Percentiles rank a stretch among this genome's conserved stretches.
These are phyloP conservation scores for Colletotrichum falcatum DNA, from an alignment of 2,329 filamentous ascomycete genomes.

Conservation along the genomic window DNA sequence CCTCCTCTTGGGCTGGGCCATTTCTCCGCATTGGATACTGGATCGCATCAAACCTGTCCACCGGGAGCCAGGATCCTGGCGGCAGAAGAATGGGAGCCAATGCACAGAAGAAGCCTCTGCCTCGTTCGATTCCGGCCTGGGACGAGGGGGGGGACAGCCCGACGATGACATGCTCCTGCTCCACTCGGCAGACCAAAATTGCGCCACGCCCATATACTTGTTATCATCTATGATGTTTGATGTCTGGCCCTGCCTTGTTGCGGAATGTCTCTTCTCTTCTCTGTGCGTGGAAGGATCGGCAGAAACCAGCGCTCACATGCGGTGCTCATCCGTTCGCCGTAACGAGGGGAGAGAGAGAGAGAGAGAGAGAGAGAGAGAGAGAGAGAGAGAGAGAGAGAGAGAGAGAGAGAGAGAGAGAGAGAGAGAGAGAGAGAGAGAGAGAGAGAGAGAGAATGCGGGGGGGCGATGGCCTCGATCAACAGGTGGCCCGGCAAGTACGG, in stretches of 20 bases:
- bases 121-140: constrained; percentile 31
- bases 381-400: too few species aligned
- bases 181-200: constrained; percentile 13
- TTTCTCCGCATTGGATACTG: constrained; percentile 39
- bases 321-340: neutral
- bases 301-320: neutral
- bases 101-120: constrained; percentile 35
- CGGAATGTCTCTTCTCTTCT: constrained; percentile 11
- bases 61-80: constrained; percentile 23
- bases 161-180: constrained; percentile 38
- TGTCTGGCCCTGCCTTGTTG: constrained; percentile 4
- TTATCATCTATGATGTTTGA: neutral
- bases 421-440: too few species aligned
- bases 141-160: constrained; percentile 8
- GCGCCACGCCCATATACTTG: neutral
- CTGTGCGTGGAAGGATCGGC: neutral
- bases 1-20: neutral
- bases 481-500: neutral
- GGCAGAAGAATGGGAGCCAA: constrained; percentile 25
- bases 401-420: too few species aligned
- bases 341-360: neutral
- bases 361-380: too few species aligned
- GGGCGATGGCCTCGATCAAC: constrained; percentile 2
- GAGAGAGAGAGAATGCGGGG: too few species aligned
- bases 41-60: constrained; percentile 36